Evolutionary conservation across 371 early-diverging fungal genomes (phyloP), one percentile per base, ranked within the genome.

Genomic region (Caulochytrium protostelioides): DNA sequence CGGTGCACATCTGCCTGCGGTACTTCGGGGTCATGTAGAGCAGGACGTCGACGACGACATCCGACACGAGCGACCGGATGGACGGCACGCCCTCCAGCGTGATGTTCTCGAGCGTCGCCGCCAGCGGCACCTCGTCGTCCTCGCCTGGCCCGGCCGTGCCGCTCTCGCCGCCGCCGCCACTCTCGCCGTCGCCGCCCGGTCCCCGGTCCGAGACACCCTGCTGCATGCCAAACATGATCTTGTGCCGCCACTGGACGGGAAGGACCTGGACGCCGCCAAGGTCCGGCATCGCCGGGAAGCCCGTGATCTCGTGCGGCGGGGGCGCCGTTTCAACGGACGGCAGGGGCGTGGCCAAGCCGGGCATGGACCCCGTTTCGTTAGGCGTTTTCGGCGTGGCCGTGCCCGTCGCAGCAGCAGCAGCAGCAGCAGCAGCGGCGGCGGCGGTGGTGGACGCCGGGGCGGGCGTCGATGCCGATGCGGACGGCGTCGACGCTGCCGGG

Each of bases 1-100:
- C 64, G 22, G 54, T 54, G 32, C 77, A 65, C 77, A 84, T 80
- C 37, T 75, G 62, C 39, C 75, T 73, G 14, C 78, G 69, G 37
- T 78, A 79, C 44, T 53, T 65, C 3, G 76, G 77, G 3, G 79
- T 79, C 72, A 82, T 74, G 41, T 84, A 84, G 3, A 81, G 49
- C 8, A 79, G 57, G 0, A 83, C 79, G 43, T 81, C 84, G 47
- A 80, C 52, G 13, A 79, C 51, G 0, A 82, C 78, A 49, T 83
- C 81, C 1, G 78, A 74, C 1, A 80, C 75, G 17, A 81, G 49
- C 50, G 62, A 72, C 19, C 84, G 61, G 20, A 84, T 74, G 28
- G 74, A 71, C 6, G 80, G 81, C 10, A 81, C 79, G 6, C 79
- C 76, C 6, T 79, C 78, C 22, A 76, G 51, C 22, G 74, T 70